Evolutionary conservation across 768 basidiomycete genomes (phyloP), one percentile per base, ranked within the genome.

Genomic region (Hemileccinum rubropunctum): DNA sequence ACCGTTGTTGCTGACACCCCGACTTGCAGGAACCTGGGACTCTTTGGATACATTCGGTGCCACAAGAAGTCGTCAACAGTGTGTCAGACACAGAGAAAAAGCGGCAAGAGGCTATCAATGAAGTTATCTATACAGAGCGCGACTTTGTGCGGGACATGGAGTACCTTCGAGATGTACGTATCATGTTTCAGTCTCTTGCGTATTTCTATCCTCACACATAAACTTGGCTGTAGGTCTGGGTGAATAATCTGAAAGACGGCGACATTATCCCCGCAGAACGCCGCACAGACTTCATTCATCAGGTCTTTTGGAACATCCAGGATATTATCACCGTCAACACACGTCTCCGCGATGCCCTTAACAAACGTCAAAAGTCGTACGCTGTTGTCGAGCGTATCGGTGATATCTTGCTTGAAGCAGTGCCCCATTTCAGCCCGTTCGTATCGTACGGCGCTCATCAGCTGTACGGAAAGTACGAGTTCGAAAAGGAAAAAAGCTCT

Each of bases 61-160:
- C 97, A 6, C 84, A 89, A 66, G 95, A 98, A 66, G 84, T 99
- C 34, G 84, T 89, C 28, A 91, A 95, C 60, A 90, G 87, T 62
- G 93, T 98, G 20, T 88, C 88, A 4, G 95, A 97, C 50, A 77
- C 76, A 21, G 95, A 99, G 76, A 97, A 95, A 79, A 94, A 81
- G 68, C 81, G 95, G 2, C 95, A 98, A 66, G 97, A 99, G 68
- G 91, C 92, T 18, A 98, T 99, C 74, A 98, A 98, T 64, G 97
- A 99, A 73, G 91, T 97, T 32, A 85, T 83, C 49, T 82, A 82
- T 56, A 99, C 97, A 8, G 97, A 98, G 66, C 81, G 95, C 23
- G 97, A 98, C 72, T 98, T 99, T 68, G 95, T 99, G 39, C 81
- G 92, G 49, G 97, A 98, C 70, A 83, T 98, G 83, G 97, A 99